A percentile compares a stretch with the other conserved stretches of the same genome.
phyloP scores from a whole-genome alignment of 2,329 filamentous ascomycete genomes.

The Fusarium subglutinans region DNA sequence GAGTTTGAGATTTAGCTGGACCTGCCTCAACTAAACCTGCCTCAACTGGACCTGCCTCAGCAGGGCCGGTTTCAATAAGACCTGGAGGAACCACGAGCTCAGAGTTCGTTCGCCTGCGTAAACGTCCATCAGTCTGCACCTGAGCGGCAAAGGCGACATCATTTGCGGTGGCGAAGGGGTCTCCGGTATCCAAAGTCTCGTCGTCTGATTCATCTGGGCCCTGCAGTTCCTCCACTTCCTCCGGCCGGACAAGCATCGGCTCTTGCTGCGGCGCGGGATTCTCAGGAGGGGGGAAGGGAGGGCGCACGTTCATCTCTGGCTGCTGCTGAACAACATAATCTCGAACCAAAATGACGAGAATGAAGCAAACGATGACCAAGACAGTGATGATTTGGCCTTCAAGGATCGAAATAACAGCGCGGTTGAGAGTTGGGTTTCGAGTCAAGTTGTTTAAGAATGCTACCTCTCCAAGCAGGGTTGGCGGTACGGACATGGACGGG shows the following conservation, averaged over 20 bases:
- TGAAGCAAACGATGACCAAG: slow-evolving; percentile 91
- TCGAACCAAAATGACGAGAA: slow-evolving; percentile 93
- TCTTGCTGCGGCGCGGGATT: slow-evolving; percentile 43
- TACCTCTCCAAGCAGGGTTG: slow-evolving; percentile 64
- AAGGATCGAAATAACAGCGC: slow-evolving; percentile 80
- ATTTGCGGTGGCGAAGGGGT: slow-evolving; percentile 15
- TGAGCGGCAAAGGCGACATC: slow-evolving; percentile 21
- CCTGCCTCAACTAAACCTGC: not conserved
- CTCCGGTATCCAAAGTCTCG: slow-evolving; percentile 45
- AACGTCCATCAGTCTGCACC: slow-evolving; percentile 19
- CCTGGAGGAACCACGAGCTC: slow-evolving; percentile 10
- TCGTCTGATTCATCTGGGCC: slow-evolving; percentile 45
- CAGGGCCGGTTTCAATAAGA: slow-evolving; percentile 14
- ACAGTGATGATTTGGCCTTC: slow-evolving; percentile 96
- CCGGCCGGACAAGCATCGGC: slow-evolving; percentile 36
- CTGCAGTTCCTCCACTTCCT: slow-evolving; percentile 33
- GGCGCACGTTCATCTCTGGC: slow-evolving; percentile 86
- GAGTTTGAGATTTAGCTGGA: slow-evolving; percentile 3
- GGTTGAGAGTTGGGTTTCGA: slow-evolving; percentile 76
- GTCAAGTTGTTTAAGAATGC: slow-evolving; percentile 70
- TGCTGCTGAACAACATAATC: slow-evolving; percentile 99
- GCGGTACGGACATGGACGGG: slow-evolving; percentile 13
- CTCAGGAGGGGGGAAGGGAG: slow-evolving; percentile 63
- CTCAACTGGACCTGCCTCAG: not conserved
- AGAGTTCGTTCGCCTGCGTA: slow-evolving; percentile 22